Conservation (phyloP, 495 filamentous ascomycete species). For the Aspergillus panamensis region DNA sequence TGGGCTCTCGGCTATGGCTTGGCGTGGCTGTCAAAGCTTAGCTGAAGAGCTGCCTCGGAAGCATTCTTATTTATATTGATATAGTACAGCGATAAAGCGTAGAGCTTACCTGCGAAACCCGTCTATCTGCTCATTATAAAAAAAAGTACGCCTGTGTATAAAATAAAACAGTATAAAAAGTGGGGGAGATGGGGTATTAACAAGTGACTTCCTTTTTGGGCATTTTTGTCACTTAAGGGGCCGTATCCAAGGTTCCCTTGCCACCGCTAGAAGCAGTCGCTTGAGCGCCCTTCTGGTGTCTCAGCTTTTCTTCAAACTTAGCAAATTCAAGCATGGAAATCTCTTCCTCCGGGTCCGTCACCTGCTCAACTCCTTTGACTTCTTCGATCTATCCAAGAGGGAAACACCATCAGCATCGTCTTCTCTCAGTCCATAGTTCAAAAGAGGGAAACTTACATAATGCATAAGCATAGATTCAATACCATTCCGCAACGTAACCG, state of each 20-base stretch:
- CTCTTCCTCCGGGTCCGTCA: constrained; percentile 89
- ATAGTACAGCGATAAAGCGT: background rate
- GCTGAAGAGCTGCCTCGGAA: too few species aligned
- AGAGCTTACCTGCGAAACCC: background rate
- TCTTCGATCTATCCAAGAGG: constrained; percentile 72
- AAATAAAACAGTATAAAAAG: background rate
- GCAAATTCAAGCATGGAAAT: constrained; percentile 86
- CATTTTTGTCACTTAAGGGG: constrained; percentile 31
- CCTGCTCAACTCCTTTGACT: constrained; percentile 87
- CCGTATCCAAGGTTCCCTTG: constrained; percentile 64
- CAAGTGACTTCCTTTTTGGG: background rate
- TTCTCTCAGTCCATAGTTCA: constrained; percentile 36
- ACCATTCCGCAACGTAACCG: constrained; percentile 90
- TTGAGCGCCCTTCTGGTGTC: constrained; percentile 63
- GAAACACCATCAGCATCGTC: constrained; percentile 22
- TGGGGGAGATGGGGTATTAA: background rate
- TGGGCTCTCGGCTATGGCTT: too few species aligned
- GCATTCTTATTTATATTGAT: background rate
- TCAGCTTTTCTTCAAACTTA: constrained; percentile 93
- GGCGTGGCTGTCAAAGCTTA: too few species aligned
- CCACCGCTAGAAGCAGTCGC: constrained; percentile 57
- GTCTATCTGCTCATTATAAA: constrained; percentile 4
- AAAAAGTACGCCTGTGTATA: background rate
- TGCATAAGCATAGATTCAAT: constrained; percentile 98
- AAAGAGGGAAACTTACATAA: constrained; percentile 47